Evolutionary conservation across 176 grass and related monocot genomes (phyloP), one percentile per base, ranked within the genome.

Genomic region (Echinochloa phyllopogon): DNA sequence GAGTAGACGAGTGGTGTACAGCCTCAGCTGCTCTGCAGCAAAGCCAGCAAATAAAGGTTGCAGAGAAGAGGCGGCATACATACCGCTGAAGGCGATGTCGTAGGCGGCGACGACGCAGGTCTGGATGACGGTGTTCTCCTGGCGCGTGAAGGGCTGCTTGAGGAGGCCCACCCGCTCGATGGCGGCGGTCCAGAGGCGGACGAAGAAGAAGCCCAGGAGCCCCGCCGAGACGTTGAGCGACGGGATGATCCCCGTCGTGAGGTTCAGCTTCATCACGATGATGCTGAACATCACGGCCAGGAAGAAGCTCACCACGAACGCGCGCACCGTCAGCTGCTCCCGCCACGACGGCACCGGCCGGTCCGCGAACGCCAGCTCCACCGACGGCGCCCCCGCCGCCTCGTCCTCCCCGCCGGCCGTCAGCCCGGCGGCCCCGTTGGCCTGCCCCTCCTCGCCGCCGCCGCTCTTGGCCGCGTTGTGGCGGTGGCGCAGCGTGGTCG

Each of bases 61-160:
- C 57, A 60, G 90, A 86, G 85, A 90, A 86, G 85, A 17, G 12
- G 6, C 3, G 8, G 23, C 3, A 45, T 12, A 86, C 91, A 23
- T 98, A 98, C 96, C 96, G 68, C 93, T 95, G 74, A 95, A 92
- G 13, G 93, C 93, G 80, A 98, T 51, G 49, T 81, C 93, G 77
- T 92, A 98, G 83, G 91, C 85, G 3, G 93, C 87, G 86, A 94
- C 93, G 40, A 98, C 91, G 88, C 93, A 98, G 4, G 96, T 92
- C 89, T 95, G 96, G 60, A 94, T 95, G 62, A 98, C 91, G 43
- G 93, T 95, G 86, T 98, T 98, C 91, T 98, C 96, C 83, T 95
- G 94, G 8, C 91, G 74, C 0, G 94, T 97, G 83, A 97, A 97
- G 76, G 94, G 91, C 76, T 69, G 74, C 51, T 11, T 60, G 25